Evolutionary conservation across 768 basidiomycete species (phyloP).

Genomic region (Pleurotus tuoliensis): DNA sequence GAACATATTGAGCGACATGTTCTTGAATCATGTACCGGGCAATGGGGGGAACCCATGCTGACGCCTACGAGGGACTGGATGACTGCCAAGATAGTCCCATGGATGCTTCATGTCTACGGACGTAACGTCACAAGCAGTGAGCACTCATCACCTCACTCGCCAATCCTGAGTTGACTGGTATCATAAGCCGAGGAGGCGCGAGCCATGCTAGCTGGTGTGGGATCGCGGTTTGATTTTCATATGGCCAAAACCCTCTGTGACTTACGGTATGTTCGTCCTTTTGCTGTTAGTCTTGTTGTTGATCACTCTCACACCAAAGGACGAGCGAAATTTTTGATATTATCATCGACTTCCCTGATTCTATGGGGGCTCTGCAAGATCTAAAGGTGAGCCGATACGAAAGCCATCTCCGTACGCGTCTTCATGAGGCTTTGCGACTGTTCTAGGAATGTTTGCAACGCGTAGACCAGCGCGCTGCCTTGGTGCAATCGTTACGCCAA

Average conservation of each 20-base stretch:
- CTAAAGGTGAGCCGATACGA: constrained; percentile 52
- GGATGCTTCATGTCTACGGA: constrained; percentile 83
- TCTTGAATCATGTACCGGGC: constrained; percentile 54
- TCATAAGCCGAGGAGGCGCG: constrained; percentile 64
- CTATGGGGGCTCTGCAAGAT: constrained; percentile 79
- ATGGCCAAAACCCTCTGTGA: constrained; percentile 90
- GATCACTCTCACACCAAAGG: constrained; percentile 27
- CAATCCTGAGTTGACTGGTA: neutral
- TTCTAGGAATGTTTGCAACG: constrained; percentile 72
- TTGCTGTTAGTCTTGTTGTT: neutral
- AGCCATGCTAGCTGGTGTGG: constrained; percentile 69
- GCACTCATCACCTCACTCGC: constrained; percentile 15
- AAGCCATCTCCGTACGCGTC: neutral
- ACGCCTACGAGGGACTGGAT: constrained; percentile 70
- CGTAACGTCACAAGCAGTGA: constrained; percentile 55
- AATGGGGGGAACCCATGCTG: constrained; percentile 69
- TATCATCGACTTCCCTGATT: constrained; percentile 91
- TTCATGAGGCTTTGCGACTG: neutral
- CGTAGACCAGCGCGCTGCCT: constrained; percentile 72
- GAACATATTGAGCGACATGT: constrained; percentile 81
- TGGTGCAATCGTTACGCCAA: constrained; percentile 76
- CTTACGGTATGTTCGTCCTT: constrained; percentile 51
- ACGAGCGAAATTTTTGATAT: constrained; percentile 92
- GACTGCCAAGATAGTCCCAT: constrained; percentile 72
- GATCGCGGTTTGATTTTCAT: constrained; percentile 86